A percentile compares a stretch with the other conserved stretches of the same genome.
These are phyloP conservation scores for Pleurotus citrinopileatus DNA, from an alignment of 768 basidiomycete species.

Conservation along the genomic window DNA sequence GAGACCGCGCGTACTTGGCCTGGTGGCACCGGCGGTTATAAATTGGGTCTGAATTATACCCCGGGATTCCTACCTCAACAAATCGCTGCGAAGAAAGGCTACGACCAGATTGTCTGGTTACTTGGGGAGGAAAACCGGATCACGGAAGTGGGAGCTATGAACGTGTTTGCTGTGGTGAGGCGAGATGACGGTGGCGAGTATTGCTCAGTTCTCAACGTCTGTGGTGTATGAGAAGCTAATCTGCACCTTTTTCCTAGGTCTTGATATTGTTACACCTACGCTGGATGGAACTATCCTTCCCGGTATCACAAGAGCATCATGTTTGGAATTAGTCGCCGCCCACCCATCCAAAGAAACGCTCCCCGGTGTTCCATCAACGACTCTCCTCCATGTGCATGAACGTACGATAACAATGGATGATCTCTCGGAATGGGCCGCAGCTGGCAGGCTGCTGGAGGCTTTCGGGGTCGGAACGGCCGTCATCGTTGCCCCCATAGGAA, in stretches of 20 bases:
- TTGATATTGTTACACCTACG: conserved; percentile 80
- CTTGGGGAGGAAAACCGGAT: conserved; percentile 51
- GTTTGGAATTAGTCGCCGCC: conserved; percentile 58
- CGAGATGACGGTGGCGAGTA: conserved; percentile 54
- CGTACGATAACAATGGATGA: conserved; percentile 58
- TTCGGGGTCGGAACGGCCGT: conserved; percentile 82
- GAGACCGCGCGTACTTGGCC: conserved; percentile 47
- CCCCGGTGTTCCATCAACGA: conserved; percentile 34
- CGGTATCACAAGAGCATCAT: conserved; percentile 85
- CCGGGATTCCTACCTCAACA: conserved; percentile 62
- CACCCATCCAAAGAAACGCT: conserved; percentile 47
- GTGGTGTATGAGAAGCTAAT: too few species aligned
- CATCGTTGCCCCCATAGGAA: conserved; percentile 59
- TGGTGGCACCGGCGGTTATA: conserved; percentile 75
- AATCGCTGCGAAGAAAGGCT: conserved; percentile 63
- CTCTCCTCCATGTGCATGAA: conserved; percentile 49
- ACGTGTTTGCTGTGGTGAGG: conserved; percentile 68
- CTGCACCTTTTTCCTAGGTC: conserved; percentile 37
- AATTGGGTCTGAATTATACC: conserved; percentile 68
- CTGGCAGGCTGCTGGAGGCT: conserved; percentile 65
- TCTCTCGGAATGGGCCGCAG: conserved; percentile 39
- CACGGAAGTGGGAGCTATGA: conserved; percentile 76
- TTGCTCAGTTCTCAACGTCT: neutral
- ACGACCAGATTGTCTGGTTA: conserved; percentile 79
- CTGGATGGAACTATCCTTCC: conserved; percentile 87